Conservation (phyloP, 768 basidiomycete genomes). For the Phanerodontia chrysosporium region DNA sequence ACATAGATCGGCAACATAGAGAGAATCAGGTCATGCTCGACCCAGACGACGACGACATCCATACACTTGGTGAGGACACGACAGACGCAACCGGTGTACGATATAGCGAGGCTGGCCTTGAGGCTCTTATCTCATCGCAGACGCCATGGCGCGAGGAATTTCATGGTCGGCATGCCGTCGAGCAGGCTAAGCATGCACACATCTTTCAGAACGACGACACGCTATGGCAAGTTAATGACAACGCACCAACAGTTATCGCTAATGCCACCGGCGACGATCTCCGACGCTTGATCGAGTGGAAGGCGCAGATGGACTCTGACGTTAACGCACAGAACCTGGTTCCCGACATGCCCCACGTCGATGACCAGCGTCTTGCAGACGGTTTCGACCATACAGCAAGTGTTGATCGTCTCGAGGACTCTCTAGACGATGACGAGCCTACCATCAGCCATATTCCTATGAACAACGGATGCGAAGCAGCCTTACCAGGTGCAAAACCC, state of each 20-base stretch:
- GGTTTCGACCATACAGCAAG: background rate
- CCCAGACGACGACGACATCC: too few species aligned
- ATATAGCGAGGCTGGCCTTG: constrained; percentile 8
- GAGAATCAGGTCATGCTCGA: too few species aligned
- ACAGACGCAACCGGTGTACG: background rate
- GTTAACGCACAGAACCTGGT: constrained; percentile 2
- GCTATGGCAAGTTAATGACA: background rate
- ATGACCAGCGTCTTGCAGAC: background rate
- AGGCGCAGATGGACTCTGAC: constrained; percentile 9
- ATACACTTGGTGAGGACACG: too few species aligned
- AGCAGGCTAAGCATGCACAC: constrained; percentile 9
- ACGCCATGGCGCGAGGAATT: constrained; percentile 6
- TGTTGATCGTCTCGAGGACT: background rate
- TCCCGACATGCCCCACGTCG: background rate
- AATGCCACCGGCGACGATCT: constrained; percentile 8
- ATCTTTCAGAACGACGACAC: constrained; percentile 15
- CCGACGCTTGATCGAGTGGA: constrained; percentile 1
- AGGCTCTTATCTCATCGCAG: background rate
- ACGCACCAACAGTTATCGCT: background rate
- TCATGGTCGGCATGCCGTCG: constrained; percentile 11
- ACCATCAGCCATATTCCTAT: background rate
- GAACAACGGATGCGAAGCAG: background rate
- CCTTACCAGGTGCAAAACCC: background rate
- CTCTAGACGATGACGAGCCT: background rate
- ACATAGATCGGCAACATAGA: too few species aligned